Evolutionary conservation across 768 basidiomycete species (phyloP).

Genomic region (Phlegmacium glaucopus): DNA sequence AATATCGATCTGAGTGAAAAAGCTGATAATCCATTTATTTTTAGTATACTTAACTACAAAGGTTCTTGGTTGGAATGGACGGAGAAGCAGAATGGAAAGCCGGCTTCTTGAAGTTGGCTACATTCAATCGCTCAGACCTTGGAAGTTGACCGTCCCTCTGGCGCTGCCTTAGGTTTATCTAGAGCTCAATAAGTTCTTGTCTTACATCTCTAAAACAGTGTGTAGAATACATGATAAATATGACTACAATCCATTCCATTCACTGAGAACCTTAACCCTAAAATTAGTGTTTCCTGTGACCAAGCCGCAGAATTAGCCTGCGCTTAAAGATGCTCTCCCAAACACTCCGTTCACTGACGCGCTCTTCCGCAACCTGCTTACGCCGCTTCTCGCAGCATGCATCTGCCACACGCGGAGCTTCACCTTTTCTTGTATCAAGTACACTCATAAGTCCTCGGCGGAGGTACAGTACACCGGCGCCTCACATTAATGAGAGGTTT

Average conservation of each 20-base stretch:
- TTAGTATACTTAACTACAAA: slow-evolving; percentile 69
- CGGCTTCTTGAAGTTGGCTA: background rate
- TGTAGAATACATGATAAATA: background rate
- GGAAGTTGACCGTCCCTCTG: background rate
- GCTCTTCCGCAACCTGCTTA: slow-evolving; percentile 17
- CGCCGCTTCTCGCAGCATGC: slow-evolving; percentile 13
- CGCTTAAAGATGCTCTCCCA: slow-evolving; percentile 22
- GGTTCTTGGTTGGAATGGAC: slow-evolving; percentile 92
- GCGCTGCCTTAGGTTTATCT: background rate
- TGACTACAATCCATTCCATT: background rate
- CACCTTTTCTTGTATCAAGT: background rate
- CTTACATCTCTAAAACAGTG: background rate
- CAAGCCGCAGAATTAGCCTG: background rate
- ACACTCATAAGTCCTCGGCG: slow-evolving; percentile 21
- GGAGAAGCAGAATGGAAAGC: slow-evolving; percentile 41
- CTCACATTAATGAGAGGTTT: slow-evolving; percentile 57
- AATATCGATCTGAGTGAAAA: background rate
- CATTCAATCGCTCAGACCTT: too few species aligned
- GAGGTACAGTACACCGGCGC: slow-evolving; percentile 48
- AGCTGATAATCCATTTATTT: slow-evolving; percentile 1
- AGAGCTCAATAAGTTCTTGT: background rate
- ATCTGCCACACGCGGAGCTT: slow-evolving; percentile 5
- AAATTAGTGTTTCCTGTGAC: slow-evolving; percentile 9
- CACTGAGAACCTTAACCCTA: slow-evolving; percentile 27
- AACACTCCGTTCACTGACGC: slow-evolving; percentile 22